Evolutionary conservation across 192 early-diverging fungal species (phyloP).

Genomic region (Funneliformis mosseae): DNA sequence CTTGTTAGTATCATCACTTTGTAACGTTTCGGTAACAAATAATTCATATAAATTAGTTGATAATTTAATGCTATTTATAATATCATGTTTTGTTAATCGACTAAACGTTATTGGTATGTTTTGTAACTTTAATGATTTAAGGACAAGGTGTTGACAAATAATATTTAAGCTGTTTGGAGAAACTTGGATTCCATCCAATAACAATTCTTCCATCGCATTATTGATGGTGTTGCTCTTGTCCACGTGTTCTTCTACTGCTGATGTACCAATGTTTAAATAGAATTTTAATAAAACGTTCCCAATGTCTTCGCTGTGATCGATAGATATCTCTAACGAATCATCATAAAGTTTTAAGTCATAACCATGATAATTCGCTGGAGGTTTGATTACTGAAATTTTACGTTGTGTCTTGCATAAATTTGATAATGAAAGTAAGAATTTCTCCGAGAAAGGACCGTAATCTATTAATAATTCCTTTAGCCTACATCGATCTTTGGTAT

Average conservation of each 20-base stretch:
- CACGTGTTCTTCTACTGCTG: no score
- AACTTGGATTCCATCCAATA: not conserved
- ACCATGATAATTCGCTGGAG: not conserved
- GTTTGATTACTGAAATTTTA: not conserved
- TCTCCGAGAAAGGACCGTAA: not conserved
- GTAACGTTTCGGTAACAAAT: not conserved
- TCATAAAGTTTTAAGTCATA: not conserved
- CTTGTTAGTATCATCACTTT: not conserved
- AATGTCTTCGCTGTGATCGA: not conserved
- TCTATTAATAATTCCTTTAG: not conserved
- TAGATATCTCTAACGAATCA: not conserved
- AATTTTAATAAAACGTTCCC: not conserved
- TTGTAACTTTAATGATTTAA: not conserved
- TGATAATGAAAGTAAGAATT: not conserved
- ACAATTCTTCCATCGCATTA: not conserved
- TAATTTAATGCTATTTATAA: not conserved
- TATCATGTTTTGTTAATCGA: not conserved
- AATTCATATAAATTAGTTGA: not conserved
- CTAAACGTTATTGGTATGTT: not conserved
- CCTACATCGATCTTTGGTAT: not conserved
- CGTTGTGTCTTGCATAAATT: not conserved
- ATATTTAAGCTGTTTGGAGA: not conserved
- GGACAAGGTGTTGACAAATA: not conserved
- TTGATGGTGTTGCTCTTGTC: not conserved
- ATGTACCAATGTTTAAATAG: not conserved